These are phyloP conservation scores for Alnus rubra DNA, from an alignment of 306 rosid genomes.

Conservation along the genomic window DNA sequence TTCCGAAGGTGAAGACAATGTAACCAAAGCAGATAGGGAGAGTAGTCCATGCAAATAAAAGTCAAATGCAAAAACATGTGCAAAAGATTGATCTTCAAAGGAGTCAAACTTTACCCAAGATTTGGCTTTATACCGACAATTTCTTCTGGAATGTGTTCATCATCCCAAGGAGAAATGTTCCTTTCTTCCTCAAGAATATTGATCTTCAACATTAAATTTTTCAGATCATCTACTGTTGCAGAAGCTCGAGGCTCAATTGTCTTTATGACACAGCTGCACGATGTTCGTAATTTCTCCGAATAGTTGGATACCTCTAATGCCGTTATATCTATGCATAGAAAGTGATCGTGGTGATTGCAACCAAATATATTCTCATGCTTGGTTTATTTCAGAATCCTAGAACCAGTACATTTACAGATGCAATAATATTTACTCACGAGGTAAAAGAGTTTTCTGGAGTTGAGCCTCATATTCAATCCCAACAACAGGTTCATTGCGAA, in stretches of 20 bases:
- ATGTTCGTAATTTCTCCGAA: constrained; percentile 72
- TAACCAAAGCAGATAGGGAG: constrained; percentile 20
- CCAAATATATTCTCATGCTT: constrained; percentile 5
- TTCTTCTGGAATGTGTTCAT: constrained; percentile 91
- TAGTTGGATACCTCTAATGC: constrained; percentile 73
- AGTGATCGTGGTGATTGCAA: constrained; percentile 27
- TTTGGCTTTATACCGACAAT: constrained; percentile 73
- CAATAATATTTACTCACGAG: constrained; percentile 57
- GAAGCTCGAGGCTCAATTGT: constrained; percentile 83
- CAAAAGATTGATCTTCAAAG: constrained; percentile 13
- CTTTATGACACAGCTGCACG: constrained; percentile 89
- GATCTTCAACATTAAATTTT: constrained; percentile 64
- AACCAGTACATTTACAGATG: constrained; percentile 3
- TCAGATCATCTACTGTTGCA: constrained; percentile 74
- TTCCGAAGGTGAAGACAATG: constrained; percentile 20
- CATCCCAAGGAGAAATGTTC: constrained; percentile 73
- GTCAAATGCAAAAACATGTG: constrained; percentile 12
- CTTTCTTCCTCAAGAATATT: constrained; percentile 70
- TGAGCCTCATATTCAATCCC: constrained; percentile 97
- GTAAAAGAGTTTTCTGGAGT: constrained; percentile 93
- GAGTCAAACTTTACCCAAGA: constrained; percentile 65
- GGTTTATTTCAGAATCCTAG: constrained; percentile 23
- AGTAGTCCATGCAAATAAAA: constrained; percentile 8
- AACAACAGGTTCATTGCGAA: constrained; percentile 78
- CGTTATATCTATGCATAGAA: constrained; percentile 55